A percentile compares a stretch with the other conserved stretches of the same genome.
These are phyloP conservation scores for Fusarium humuli DNA, from an alignment of 2,329 filamentous ascomycete genomes.

Conservation along the genomic window DNA sequence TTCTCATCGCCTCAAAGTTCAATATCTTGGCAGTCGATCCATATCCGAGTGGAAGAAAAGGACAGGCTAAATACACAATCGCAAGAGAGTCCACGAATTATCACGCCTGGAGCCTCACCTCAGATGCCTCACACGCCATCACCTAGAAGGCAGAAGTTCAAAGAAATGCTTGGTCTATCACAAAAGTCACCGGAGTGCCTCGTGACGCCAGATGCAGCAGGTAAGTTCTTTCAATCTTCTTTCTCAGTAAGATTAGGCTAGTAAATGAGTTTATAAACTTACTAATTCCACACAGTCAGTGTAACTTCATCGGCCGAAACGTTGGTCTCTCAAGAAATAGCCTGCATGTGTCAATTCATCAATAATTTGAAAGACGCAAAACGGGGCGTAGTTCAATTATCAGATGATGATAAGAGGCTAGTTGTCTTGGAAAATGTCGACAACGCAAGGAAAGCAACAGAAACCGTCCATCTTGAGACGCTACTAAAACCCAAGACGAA, in stretches of 20 bases:
- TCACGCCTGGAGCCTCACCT: not conserved
- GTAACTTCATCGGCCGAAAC: rapidly evolving
- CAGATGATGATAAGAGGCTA: not conserved
- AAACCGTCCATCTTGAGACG: not conserved
- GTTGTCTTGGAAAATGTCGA: not conserved
- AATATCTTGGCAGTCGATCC: not conserved
- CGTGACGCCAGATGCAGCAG: rapidly evolving
- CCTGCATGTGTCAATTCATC: not conserved
- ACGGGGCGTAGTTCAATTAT: not conserved
- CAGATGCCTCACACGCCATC: not conserved
- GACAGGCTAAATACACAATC: not conserved
- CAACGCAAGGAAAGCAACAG: not conserved
- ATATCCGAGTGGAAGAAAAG: not conserved
- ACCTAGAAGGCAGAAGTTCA: not conserved
- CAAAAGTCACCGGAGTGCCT: not conserved
- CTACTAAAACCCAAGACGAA: not conserved
- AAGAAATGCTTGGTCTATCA: not conserved
- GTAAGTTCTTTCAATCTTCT: not conserved
- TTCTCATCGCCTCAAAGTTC: not conserved
- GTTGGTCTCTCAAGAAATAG: not conserved
- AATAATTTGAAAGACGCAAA: not conserved
- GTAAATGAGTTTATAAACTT: not conserved
- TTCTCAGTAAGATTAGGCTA: rapidly evolving
- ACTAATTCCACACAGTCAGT: rapidly evolving
- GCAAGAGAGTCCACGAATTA: rapidly evolving